Percentiles rank a stretch among this genome's conserved stretches.
Evolutionary conservation across 441 rosid genomes (phyloP).

Genomic region (Isatis lusitanica): DNA sequence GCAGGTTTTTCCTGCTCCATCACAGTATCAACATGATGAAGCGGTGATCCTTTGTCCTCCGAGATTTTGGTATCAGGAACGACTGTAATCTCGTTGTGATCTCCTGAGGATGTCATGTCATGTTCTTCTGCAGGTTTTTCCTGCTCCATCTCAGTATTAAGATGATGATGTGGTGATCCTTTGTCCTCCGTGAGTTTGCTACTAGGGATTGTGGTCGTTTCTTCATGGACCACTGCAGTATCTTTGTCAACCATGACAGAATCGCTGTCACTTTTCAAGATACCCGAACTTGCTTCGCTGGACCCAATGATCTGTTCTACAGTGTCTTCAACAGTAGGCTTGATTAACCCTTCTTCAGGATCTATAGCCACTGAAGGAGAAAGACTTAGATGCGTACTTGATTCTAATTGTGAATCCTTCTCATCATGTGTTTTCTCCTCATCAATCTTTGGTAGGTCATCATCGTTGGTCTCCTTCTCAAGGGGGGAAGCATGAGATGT

Average conservation of each 20-base stretch:
- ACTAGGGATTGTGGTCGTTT: conserved; percentile 8
- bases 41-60: background rate
- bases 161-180: conserved; percentile 12
- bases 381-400: conserved; percentile 22
- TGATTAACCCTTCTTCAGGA: conserved; percentile 33
- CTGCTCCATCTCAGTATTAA: conserved; percentile 4
- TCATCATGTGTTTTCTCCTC: background rate
- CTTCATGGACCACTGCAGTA: conserved; percentile 6
- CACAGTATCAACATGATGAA: conserved; percentile 1
- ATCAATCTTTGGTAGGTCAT: conserved; percentile 20
- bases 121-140: conserved; percentile 17
- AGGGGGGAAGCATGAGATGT: conserved; percentile 18
- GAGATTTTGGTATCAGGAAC: background rate
- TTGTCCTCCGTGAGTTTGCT: conserved; percentile 4
- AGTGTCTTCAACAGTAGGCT: conserved; percentile 31
- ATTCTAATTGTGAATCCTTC: conserved; percentile 19
- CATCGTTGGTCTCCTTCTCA: conserved; percentile 11
- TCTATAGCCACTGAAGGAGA: conserved; percentile 33
- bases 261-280: conserved; percentile 13
- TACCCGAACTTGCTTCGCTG: conserved; percentile 15
- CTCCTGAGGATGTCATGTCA: background rate
- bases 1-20: conserved; percentile 16
- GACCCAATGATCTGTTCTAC: conserved; percentile 22
- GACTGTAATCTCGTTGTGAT: background rate
- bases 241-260: conserved; percentile 21